Percentiles rank a stretch among this genome's conserved stretches.
Conservation (phyloP, 129 eudicot genomes). For the Chrysanthemum lavandulifolium region DNA sequence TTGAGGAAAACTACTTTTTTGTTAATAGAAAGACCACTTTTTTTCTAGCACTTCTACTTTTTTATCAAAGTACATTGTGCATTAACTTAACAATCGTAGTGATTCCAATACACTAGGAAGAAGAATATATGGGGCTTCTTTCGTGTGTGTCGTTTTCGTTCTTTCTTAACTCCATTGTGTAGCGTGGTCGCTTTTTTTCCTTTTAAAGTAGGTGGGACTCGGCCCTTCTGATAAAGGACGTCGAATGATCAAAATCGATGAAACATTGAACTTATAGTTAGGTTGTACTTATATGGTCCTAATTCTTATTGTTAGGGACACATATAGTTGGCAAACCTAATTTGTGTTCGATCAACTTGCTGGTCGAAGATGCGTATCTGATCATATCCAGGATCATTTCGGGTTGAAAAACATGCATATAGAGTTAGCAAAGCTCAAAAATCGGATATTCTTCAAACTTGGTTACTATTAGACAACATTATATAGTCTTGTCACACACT, state of each 20-base stretch:
- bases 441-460: not conserved
- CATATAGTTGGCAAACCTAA: not conserved
- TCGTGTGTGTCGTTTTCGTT: conserved; percentile 2
- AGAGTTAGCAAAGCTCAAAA: not conserved
- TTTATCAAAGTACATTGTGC: conserved; percentile 4
- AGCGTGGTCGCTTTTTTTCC: not conserved
- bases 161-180: not conserved
- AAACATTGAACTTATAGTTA: not conserved
- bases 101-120: not conserved
- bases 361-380: not conserved
- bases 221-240: not conserved
- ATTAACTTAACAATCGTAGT: not conserved
- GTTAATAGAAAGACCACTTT: not conserved
- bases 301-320: not conserved
- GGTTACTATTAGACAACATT: too few species aligned
- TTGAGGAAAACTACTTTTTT: conserved; percentile 25
- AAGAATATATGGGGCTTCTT: not conserved
- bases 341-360: not conserved
- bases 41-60: not conserved
- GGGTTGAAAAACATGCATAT: not conserved
- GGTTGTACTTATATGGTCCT: too few species aligned
- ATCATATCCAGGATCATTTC: not conserved
- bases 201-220: conserved; percentile 1
- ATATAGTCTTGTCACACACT: too few species aligned
- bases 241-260: not conserved